A percentile compares a stretch with the other conserved stretches of the same genome.
Conservation (phyloP, 2,329 filamentous ascomycete species). For the Diaporthe aspalathi region DNA sequence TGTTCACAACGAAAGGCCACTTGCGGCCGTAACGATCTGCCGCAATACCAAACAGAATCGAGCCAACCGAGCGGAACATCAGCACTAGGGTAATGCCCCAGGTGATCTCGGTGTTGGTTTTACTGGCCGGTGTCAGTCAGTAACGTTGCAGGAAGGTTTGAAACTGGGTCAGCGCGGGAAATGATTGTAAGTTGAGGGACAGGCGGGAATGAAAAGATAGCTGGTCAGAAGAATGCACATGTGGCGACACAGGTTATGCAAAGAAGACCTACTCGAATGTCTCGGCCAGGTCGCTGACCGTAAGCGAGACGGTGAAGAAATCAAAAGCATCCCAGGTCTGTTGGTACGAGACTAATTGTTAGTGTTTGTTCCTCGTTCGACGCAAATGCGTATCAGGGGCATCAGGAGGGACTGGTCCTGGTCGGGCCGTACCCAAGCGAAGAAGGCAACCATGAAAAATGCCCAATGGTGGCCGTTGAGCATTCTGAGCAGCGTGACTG, state of each 20-base stretch:
- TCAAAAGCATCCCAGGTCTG: slow-evolving; percentile 74
- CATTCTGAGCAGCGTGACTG: slow-evolving; percentile 60
- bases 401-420: background rate
- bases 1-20: slow-evolving; percentile 83
- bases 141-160: background rate
- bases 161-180: background rate
- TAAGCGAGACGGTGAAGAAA: slow-evolving; percentile 74
- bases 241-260: background rate
- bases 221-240: background rate
- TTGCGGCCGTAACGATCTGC: slow-evolving; percentile 69
- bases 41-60: slow-evolving; percentile 65
- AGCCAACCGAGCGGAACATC: slow-evolving; percentile 68
- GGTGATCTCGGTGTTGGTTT: slow-evolving; percentile 67
- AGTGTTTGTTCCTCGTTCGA: background rate
- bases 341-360: background rate
- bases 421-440: slow-evolving; percentile 62
- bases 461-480: slow-evolving; percentile 64
- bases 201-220: background rate
- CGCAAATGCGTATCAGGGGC: too few species aligned
- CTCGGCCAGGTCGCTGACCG: slow-evolving; percentile 63
- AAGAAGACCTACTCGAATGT: slow-evolving; percentile 54
- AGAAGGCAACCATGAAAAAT: slow-evolving; percentile 66
- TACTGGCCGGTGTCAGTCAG: slow-evolving; percentile 39
- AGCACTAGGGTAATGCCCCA: slow-evolving; percentile 74
- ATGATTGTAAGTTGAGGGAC: background rate